Base-by-base conservation (phyloP, 352 stramenopile genomes). In the Pythium phragmiticola region DNA sequence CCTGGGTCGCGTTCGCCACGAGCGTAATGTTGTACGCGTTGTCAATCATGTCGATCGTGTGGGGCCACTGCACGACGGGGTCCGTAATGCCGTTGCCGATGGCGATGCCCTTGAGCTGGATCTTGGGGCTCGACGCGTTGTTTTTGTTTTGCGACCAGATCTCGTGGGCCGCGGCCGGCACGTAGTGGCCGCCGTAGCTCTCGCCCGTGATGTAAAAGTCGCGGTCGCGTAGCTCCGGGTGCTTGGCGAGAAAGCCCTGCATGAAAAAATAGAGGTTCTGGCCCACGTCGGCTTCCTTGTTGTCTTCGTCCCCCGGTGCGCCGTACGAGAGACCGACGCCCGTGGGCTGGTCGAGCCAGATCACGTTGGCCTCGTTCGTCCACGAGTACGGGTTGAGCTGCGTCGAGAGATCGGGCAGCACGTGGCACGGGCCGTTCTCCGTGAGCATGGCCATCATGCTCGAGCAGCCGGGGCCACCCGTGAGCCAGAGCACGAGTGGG, bases 41-140 rank as follows among this genome's bases (percentile, higher is more conserved):
- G 33, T 83, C 23, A 6, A 69, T 33, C 70, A 88, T 87, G 19
- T 88, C 78, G 13, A 62, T 36, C 28, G 57, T 65, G 52, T 85
- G 66, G 11, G 51, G 14, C 28, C 74, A 68, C 69, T 81, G 68
- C 23, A 81, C 66, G 4, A 78, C 37, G 14, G 60, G 51, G 52
- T 67, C 45, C 3, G 84, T 94, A 23, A 92, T 55, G 12, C 85
- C 85, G 53, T 94, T 94, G 49, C 85, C 85, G 34, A 94, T 76
- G 3, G 79, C 77, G 46, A 94, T 78, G 17, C 82, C 82, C n/a
- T 73, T 62, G 45, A 94, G 60, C 41, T 83, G 76, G 60, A 88
- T 76, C 14, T 61, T 74, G 21, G 68, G 63, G 65, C 36, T 76
- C 73, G 39, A 80, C 13, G 49, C 72, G 26, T 72, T 55, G 17